These are phyloP conservation scores for Eucalyptus erythrocorys DNA, from an alignment of 345 rosid genomes.

Conservation along the genomic window DNA sequence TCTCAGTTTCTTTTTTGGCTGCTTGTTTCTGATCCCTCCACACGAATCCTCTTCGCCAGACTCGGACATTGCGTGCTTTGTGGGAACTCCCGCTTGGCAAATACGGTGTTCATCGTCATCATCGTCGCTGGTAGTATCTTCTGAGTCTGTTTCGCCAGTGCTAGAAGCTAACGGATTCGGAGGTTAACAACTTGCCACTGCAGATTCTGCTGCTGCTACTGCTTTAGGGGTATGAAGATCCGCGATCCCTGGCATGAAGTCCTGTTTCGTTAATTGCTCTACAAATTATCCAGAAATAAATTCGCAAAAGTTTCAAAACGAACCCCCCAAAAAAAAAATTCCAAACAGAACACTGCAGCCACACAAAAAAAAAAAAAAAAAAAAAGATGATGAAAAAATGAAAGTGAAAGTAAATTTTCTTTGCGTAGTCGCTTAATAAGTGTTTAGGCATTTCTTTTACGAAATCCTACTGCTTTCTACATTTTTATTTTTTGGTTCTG, in stretches of 20 bases:
- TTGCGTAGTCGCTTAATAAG: too few species aligned
- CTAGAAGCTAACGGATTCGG: constrained; percentile 2
- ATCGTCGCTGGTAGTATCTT: constrained; percentile 6
- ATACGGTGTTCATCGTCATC: background rate
- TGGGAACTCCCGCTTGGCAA: background rate
- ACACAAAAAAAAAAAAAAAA: too few species aligned
- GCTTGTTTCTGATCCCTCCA: background rate
- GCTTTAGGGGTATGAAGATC: constrained; percentile 90
- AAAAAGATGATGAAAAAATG: too few species aligned
- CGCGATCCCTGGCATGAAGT: constrained; percentile 78
- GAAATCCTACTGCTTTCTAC: too few species aligned
- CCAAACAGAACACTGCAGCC: rapidly evolving
- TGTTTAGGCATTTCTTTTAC: too few species aligned
- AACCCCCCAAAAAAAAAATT: too few species aligned
- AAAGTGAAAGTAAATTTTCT: too few species aligned
- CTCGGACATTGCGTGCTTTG: constrained; percentile 1
- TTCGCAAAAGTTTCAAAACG: too few species aligned
- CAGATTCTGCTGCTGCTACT: constrained; percentile 74
- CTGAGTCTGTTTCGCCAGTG: constrained; percentile 25
- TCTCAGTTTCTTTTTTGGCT: constrained; percentile 13
- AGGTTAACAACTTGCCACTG: constrained; percentile 25
- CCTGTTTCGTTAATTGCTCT: constrained; percentile 5
- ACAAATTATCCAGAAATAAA: too few species aligned
- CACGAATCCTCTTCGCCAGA: background rate
- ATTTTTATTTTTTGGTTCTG: too few species aligned